A percentile compares a stretch with the other conserved stretches of the same genome.
Conservation (phyloP, 2,329 filamentous ascomycete genomes). For the Alternaria panax region DNA sequence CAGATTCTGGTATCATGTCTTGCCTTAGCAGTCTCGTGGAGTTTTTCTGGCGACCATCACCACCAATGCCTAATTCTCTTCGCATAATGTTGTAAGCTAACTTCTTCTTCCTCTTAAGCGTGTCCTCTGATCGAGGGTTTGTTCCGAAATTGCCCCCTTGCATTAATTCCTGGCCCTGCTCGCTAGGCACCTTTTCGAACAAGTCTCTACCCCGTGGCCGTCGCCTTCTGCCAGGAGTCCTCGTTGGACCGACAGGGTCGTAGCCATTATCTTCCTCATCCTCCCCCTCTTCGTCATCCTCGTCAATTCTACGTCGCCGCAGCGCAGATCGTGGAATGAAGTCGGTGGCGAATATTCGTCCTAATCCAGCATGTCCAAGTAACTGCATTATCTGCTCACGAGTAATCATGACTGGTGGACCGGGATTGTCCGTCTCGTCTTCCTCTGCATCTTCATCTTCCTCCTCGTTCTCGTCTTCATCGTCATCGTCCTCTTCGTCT, state of each 20-base stretch:
- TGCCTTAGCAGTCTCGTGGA: slow-evolving; percentile 74
- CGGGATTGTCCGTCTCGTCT: slow-evolving; percentile 18
- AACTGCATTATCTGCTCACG: slow-evolving; percentile 62
- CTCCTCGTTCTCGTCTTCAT: slow-evolving; percentile 44
- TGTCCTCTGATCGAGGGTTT: slow-evolving; percentile 62
- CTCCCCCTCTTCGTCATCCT: slow-evolving; percentile 49
- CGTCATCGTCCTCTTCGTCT: slow-evolving; percentile 19
- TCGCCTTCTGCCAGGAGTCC: slow-evolving; percentile 47
- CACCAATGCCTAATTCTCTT: slow-evolving; percentile 78
- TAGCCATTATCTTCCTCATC: slow-evolving; percentile 50
- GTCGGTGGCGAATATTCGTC: slow-evolving; percentile 57
- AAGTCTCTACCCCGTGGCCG: slow-evolving; percentile 57
- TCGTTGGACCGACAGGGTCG: slow-evolving; percentile 41
- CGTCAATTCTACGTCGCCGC: slow-evolving; percentile 30
- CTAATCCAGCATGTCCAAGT: slow-evolving; percentile 61
- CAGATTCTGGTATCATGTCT: slow-evolving; percentile 77
- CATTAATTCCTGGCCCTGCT: slow-evolving; percentile 80
- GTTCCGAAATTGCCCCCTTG: slow-evolving; percentile 79
- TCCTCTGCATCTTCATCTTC: slow-evolving; percentile 35
- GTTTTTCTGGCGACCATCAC: slow-evolving; percentile 63
- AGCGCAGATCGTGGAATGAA: slow-evolving; percentile 28
- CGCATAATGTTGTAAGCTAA: slow-evolving; percentile 77
- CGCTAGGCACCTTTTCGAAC: slow-evolving; percentile 86
- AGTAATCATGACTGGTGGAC: slow-evolving; percentile 51
- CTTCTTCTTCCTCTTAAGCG: slow-evolving; percentile 65